Base-by-base conservation (phyloP, 768 basidiomycete species). In the Pleurotus salmoneostramineus region DNA sequence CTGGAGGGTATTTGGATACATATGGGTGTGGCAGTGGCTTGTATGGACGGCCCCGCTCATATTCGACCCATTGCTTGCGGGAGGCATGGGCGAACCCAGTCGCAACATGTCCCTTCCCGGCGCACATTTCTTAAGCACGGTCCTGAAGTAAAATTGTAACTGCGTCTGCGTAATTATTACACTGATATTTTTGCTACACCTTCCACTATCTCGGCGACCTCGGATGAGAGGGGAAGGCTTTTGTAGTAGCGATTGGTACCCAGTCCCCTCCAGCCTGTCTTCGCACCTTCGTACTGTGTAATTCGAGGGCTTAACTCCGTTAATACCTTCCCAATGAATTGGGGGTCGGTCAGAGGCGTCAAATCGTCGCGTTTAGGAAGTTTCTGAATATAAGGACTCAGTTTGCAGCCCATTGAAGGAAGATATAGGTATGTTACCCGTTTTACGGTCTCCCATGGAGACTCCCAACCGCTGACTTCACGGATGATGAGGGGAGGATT, bases 381-480 rank as follows among this genome's bases (percentile, higher is more conserved):
- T 65, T 77, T 78, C 89, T 93, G 48, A 14, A n/a, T 47, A 6
- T n/a, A 54, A 59, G 5, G 14, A 3, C n/a, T 34, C 60, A 60
- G 21, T 8, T 40, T n/a, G 8, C 37, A n/a, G 3, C 8, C n/a
- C 8, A 40, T 40, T n/a, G 37, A n/a, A 40, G 5, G 34, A 1
- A 8, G 14, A 6, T 11, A 71, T 27, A 27, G 21, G 21, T 27
- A 27, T 27, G 84, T 27, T 72, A 94, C 93, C 64, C 77, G 74
- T 72, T 88, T 91, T 56, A 99, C 83, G 8, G 79, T 79, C 42
- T 88, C 86, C 65, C 97, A 98, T 0, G 88, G 81, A 15, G 91
- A 93, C 72, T 98, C 95, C 89, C 95, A 93, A 3, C 96, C 97
- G 56, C 83, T 86, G 15, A 81, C 76, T 69, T 98, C 95, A 42